phyloP scores from a whole-genome alignment of 768 basidiomycete species.

The Pleurotus sapidus region DNA sequence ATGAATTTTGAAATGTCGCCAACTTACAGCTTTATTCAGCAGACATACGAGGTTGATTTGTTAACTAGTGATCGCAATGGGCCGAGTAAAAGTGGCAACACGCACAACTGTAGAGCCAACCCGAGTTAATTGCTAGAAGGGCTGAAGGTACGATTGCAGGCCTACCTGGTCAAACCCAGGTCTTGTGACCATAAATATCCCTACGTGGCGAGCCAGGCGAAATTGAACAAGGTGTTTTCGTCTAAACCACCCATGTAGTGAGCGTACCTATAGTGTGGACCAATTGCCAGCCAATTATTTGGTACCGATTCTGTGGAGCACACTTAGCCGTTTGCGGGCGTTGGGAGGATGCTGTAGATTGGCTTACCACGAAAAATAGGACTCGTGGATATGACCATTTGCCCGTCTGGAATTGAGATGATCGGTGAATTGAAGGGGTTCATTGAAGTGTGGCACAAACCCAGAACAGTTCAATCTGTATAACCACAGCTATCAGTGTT shows the following conservation, averaged over 20 bases:
- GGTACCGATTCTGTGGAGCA: background rate
- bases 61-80: too few species aligned
- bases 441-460: background rate
- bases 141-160: too few species aligned
- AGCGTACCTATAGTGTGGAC: background rate
- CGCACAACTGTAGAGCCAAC: too few species aligned
- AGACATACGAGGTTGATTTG: too few species aligned
- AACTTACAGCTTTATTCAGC: too few species aligned
- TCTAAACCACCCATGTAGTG: too few species aligned
- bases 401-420: background rate
- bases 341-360: background rate
- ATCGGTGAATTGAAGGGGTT: background rate
- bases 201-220: too few species aligned
- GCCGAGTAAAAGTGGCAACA: too few species aligned
- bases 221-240: too few species aligned
- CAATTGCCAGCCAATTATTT: background rate
- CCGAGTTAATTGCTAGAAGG: too few species aligned
- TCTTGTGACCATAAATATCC: background rate
- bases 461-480: background rate
- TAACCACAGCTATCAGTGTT: too few species aligned
- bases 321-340: background rate
- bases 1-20: too few species aligned
- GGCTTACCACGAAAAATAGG: background rate
- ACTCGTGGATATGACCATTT: background rate
- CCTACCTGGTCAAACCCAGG: background rate